Evolutionary conservation across 2,329 filamentous ascomycete genomes (phyloP).

Genomic region (Botrytis aclada): DNA sequence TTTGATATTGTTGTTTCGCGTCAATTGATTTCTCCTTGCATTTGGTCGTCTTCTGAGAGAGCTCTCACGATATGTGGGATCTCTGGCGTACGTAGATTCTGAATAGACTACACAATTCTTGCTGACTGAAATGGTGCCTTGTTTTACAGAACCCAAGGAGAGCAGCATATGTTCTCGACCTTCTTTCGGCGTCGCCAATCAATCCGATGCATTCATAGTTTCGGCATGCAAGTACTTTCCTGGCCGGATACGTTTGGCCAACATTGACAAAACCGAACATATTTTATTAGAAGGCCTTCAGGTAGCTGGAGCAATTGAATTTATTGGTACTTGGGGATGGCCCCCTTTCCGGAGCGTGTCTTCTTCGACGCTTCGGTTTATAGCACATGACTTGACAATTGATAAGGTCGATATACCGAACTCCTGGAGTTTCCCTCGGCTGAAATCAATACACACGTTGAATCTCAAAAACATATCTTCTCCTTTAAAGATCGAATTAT

Average conservation of each 20-base stretch:
- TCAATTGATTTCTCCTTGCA: background rate
- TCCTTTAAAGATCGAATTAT: background rate
- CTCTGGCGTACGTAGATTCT: background rate
- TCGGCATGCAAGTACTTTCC: background rate
- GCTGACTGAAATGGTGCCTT: background rate
- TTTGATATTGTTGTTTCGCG: background rate
- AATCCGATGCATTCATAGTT: background rate
- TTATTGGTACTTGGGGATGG: too few species aligned
- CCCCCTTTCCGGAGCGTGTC: background rate
- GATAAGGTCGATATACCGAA: background rate
- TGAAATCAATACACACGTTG: rapidly evolving
- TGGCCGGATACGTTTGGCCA: background rate
- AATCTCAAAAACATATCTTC: background rate
- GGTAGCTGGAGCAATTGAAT: background rate
- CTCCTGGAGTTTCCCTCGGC: background rate
- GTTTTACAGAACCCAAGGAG: background rate
- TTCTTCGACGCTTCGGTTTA: background rate
- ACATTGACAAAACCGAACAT: too few species aligned
- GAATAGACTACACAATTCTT: background rate
- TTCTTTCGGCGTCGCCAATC: rapidly evolving
- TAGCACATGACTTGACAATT: background rate
- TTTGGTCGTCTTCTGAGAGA: background rate
- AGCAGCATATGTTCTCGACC: background rate
- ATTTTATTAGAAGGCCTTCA: background rate
- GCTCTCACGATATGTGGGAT: background rate